Base-by-base conservation (phyloP, 1,284 basidiomycete species). In the Moesziomyces sp. region DNA sequence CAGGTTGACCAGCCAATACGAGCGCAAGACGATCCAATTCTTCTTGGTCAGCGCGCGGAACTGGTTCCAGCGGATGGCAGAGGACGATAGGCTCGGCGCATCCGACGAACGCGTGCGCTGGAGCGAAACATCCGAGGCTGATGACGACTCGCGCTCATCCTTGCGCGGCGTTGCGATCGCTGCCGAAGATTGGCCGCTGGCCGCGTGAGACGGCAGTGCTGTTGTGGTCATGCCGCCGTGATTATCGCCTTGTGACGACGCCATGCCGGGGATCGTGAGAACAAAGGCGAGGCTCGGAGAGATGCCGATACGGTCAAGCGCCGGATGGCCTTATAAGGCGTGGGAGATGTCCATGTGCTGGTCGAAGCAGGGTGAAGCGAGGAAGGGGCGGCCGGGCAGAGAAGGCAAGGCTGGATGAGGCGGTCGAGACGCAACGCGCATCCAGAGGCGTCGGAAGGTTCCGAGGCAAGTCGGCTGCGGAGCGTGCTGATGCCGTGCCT, bases 1-100 rank as follows among this genome's bases (percentile, higher is more conserved):
- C 30, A 91, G 56, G 73, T 91, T 92, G 46, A 91, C 83, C 24
- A 63, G 38, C 60, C 67, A 70, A 45, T 70, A 70, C 11, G 48
- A 55, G 8, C 66, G 49, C 21, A 69, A 28, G 11, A 63, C 66
- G 48, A 69, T 63, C 57, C 67, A 63, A 18, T 70, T 64, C 51
- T 64, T 61, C 45, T 58, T 70, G 8, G 60, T 59, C 24, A 70
- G 56, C 2, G 67, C 67, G 16, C 52, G 23, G 26, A 59, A 70
- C 28, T 70, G 67, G 21, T 64, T 70, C 35, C 60, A 46, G 35
- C 42, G 52, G 40, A 70, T 70, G n/a, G 56, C 49, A n/a, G 50
- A 59, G 16, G 60, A 35, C 6, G 60, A 59, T 5, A 70, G 49
- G 10, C 19, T 24, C 34, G 52, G 21, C 10, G 48, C 46, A 21